These are phyloP conservation scores for Leptographium procerum DNA, from an alignment of 2,329 filamentous ascomycete genomes.

Conservation along the genomic window DNA sequence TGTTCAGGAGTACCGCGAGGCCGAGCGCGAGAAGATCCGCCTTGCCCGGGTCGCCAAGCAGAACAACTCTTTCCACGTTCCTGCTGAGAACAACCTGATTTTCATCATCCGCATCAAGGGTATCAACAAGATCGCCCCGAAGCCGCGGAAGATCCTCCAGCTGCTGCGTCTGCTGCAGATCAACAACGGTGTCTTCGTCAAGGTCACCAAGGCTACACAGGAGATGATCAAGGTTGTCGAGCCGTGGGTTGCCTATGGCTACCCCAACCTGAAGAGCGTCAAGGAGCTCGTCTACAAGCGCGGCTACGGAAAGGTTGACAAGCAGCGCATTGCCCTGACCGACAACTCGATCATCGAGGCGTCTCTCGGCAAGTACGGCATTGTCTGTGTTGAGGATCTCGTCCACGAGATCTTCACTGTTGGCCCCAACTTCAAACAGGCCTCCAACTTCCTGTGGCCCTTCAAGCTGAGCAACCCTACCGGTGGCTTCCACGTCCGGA, in stretches of 20 bases:
- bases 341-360: slow-evolving; percentile 98
- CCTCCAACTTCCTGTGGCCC: slow-evolving; percentile 98
- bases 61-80: slow-evolving; percentile 87
- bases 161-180: slow-evolving; percentile 99
- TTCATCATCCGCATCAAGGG: slow-evolving; percentile 99
- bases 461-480: slow-evolving; percentile 99
- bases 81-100: slow-evolving; percentile 89
- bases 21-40: slow-evolving; percentile 96
- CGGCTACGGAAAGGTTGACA: slow-evolving; percentile 97
- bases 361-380: slow-evolving; percentile 93
- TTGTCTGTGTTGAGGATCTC: slow-evolving; percentile 98
- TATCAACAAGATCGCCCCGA: slow-evolving; percentile 99
- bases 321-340: slow-evolving; percentile 91
- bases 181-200: slow-evolving; percentile 99
- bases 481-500: slow-evolving; percentile 89
- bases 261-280: slow-evolving; percentile 98
- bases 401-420: slow-evolving; percentile 99
- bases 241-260: slow-evolving; percentile 98
- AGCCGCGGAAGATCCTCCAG: slow-evolving; percentile 99
- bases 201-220: slow-evolving; percentile 90
- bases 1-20: slow-evolving; percentile 98
- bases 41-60: slow-evolving; percentile 81
- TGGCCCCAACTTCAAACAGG: slow-evolving; percentile 99
- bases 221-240: slow-evolving; percentile 98
- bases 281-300: slow-evolving; percentile 99